These are phyloP conservation scores for Podila clonocystis DNA, from an alignment of 192 early-diverging fungal species.

Conservation along the genomic window DNA sequence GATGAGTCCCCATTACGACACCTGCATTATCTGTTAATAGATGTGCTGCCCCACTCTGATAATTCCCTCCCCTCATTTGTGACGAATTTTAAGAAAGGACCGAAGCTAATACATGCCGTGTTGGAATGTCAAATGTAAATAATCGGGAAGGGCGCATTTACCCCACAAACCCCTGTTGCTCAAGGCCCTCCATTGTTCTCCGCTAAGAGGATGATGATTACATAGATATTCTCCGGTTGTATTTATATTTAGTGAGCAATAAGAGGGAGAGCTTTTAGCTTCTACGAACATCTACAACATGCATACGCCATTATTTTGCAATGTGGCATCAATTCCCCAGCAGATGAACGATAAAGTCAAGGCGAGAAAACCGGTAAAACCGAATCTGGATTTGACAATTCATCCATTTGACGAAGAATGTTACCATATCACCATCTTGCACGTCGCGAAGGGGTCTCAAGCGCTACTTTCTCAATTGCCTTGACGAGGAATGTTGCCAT, in stretches of 20 bases:
- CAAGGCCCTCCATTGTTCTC: constrained; percentile 1
- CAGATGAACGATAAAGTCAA: neutral
- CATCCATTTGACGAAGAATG: constrained; percentile 10
- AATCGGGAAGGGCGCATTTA: constrained; percentile 1
- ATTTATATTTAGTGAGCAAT: neutral
- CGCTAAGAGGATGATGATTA: constrained; percentile 3
- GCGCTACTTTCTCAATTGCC: neutral
- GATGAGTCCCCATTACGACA: too few relatives aligned
- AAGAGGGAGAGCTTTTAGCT: constrained; percentile 13
- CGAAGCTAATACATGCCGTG: too few relatives aligned
- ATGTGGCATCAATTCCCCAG: constrained; percentile 15
- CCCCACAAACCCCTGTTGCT: constrained; percentile 13
- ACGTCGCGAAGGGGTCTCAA: neutral
- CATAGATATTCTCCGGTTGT: constrained; percentile 30
- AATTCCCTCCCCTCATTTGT: too few relatives aligned
- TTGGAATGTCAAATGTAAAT: too few relatives aligned
- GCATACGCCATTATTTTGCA: constrained; percentile 14
- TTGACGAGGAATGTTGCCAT: constrained; percentile 11
- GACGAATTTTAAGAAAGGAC: too few relatives aligned
- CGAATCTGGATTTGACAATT: neutral
- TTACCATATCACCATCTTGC: constrained; percentile 13
- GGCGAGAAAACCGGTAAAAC: too few relatives aligned
- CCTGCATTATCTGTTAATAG: too few relatives aligned
- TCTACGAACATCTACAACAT: neutral
- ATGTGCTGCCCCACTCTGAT: too few relatives aligned